Conservation (phyloP, 768 basidiomycete species). For the Russula compacta region DNA sequence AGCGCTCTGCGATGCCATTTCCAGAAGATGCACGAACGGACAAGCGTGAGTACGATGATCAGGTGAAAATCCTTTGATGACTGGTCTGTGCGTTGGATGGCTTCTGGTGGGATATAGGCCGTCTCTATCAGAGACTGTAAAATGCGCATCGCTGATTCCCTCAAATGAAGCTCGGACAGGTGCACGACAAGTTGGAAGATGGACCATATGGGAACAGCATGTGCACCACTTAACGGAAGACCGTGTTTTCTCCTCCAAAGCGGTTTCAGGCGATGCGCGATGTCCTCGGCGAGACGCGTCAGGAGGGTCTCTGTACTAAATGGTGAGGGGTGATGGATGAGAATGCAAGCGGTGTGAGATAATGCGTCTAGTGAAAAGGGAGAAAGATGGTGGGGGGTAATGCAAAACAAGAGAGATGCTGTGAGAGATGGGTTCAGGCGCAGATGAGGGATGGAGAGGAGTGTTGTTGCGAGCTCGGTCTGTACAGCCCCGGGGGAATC, state of each 20-base stretch:
- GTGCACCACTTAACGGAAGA: background rate
- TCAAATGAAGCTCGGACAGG: constrained; percentile 30
- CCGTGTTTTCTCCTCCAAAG: background rate
- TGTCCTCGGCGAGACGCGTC: background rate
- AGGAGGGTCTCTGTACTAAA: background rate
- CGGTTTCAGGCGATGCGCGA: constrained; percentile 1
- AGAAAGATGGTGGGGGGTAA: constrained; percentile 23
- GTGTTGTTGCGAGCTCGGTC: background rate
- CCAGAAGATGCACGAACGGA: constrained; percentile 47
- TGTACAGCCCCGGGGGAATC: constrained; percentile 18
- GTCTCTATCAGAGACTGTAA: constrained; percentile 41
- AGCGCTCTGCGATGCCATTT: constrained; percentile 40
- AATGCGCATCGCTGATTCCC: constrained; percentile 35
- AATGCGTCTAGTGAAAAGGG: constrained; percentile 23
- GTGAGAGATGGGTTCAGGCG: constrained; percentile 1
- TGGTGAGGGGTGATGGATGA: constrained; percentile 33
- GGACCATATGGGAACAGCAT: constrained; percentile 25
- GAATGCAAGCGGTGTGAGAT: constrained; percentile 26
- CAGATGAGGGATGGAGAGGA: constrained; percentile 8
- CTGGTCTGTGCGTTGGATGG: constrained; percentile 33
- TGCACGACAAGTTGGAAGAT: constrained; percentile 38
- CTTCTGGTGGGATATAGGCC: constrained; percentile 39
- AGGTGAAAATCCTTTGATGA: constrained; percentile 34
- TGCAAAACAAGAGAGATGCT: constrained; percentile 3
- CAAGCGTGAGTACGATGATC: constrained; percentile 41